These are phyloP conservation scores for Exophiala xenobiotica DNA, from an alignment of 2,329 filamentous ascomycete species.

Conservation along the genomic window DNA sequence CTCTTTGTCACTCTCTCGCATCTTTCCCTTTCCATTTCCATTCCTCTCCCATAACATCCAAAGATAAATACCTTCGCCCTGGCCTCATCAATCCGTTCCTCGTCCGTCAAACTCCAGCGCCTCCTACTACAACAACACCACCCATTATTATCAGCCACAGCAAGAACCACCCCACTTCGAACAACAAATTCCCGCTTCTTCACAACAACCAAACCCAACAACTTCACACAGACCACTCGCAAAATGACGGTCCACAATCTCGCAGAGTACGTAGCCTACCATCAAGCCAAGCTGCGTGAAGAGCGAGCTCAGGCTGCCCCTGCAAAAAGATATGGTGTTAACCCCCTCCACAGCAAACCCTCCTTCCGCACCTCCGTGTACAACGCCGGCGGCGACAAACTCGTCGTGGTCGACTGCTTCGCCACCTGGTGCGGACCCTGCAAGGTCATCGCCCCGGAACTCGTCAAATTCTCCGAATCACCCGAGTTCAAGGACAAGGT, in stretches of 20 bases:
- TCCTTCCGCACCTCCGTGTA: constrained; percentile 59
- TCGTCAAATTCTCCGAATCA: constrained; percentile 57
- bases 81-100: constrained; percentile 27
- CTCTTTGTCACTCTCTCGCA: constrained; percentile 21
- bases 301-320: constrained; percentile 22
- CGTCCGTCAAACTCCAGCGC: constrained; percentile 21
- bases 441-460: constrained; percentile 79
- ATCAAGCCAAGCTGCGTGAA: constrained; percentile 31
- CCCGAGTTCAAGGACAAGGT: constrained; percentile 58
- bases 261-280: constrained; percentile 34
- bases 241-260: constrained; percentile 49
- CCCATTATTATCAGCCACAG: too few species aligned
- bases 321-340: constrained; percentile 31
- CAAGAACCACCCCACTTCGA: constrained; percentile 8
- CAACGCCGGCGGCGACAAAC: constrained; percentile 48
- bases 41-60: neutral
- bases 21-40: constrained; percentile 4
- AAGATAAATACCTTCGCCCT: constrained; percentile 33
- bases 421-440: constrained; percentile 93
- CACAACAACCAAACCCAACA: constrained; percentile 35
- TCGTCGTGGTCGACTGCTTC: constrained; percentile 82
- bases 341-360: constrained; percentile 49
- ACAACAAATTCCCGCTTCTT: constrained; percentile 30
- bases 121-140: constrained; percentile 10
- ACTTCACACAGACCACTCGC: constrained; percentile 44